phyloP scores from a whole-genome alignment of 163 green algal species.

The Volvox carteri region DNA sequence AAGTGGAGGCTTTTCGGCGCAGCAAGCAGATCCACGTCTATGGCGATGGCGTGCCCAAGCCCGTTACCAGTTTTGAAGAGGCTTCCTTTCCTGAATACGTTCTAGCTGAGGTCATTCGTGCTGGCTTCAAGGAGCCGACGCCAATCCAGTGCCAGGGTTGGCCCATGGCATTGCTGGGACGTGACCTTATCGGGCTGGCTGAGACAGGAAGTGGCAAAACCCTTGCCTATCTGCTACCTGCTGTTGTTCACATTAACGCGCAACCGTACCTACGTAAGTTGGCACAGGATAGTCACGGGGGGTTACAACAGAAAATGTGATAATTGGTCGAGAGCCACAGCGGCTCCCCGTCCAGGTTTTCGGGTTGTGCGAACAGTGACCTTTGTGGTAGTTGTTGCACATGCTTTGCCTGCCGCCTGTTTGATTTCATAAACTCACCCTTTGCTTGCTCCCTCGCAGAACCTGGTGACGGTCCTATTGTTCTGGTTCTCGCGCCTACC shows the following conservation, averaged over 20 bases:
- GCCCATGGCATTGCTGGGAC: slow-evolving; percentile 95
- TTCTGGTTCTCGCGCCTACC: slow-evolving; percentile 93
- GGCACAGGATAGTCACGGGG: too few species aligned
- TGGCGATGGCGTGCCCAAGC: slow-evolving; percentile 82
- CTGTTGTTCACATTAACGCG: slow-evolving; percentile 97
- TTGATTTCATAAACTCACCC: too few species aligned
- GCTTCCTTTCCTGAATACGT: slow-evolving; percentile 85
- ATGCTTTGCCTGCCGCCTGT: too few species aligned
- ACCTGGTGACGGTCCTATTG: slow-evolving; percentile 88
- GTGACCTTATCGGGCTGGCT: slow-evolving; percentile 95
- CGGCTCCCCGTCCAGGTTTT: too few species aligned
- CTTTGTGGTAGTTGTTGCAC: too few species aligned
- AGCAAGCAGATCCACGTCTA: slow-evolving; percentile 57
- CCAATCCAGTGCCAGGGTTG: slow-evolving; percentile 97
- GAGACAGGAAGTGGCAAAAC: slow-evolving; percentile 99
- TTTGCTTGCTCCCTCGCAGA: slow-evolving; percentile 60
- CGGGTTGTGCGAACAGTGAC: too few species aligned
- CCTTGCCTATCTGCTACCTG: slow-evolving; percentile 95
- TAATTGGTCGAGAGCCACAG: too few species aligned
- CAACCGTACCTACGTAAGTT: slow-evolving; percentile 81
- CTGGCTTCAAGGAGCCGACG: slow-evolving; percentile 87
- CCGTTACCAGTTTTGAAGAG: slow-evolving; percentile 86
- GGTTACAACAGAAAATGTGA: too few species aligned
- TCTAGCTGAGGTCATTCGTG: slow-evolving; percentile 70
- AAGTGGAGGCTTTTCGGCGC: slow-evolving; percentile 60